Evolutionary conservation across 208 protist genomes (phyloP), one percentile per base, ranked within the genome.

Genomic region (Wallacemonas rigidus): DNA sequence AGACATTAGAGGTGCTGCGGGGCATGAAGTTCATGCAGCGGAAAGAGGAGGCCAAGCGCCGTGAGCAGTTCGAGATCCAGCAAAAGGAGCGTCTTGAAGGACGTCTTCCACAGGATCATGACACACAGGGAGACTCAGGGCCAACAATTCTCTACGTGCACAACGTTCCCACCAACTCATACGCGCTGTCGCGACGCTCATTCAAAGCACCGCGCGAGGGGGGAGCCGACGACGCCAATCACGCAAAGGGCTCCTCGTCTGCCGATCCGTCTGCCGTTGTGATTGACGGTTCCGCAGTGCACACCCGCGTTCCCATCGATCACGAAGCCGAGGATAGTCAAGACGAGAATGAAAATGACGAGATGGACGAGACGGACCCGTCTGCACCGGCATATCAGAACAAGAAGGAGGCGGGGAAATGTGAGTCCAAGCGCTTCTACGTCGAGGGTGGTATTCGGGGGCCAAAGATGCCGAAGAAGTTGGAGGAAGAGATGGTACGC

Each of bases 21-120:
- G 81, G 88, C 75, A 95, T 97, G 92, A 97, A 95, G 76, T 97
- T 97, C 69, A 97, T 97, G 92, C 92, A 97, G 73, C 89, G 92
- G 48, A 95, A 95, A 74, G 89, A 97, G 58, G 92, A 97, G 69
- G 82, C 80, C 35, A 91, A 91, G 74, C 85, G 89, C 2, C 82
- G 92, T 12, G 85, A 85, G 45, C 70, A 85, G 39, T 93, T 90
- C 81, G 89, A 97, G 67, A 50, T 77, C 0, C 69, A 89, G 45
- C 92, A 91, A 45, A 76, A 82, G 14, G 82, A 87, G 61, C 70
- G 80, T 51, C 56, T 92, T n/a, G 79, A 85, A 50, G 78, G 80
- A 11, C 79, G 81, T 15, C 55, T 92, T 11, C 64, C 64, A 39
- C 58, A 35, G 5, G 72, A 41, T n/a, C 44, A 60, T 36, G 17